Base-by-base conservation (phyloP, 441 rosid species). In the Sinapis alba region DNA sequence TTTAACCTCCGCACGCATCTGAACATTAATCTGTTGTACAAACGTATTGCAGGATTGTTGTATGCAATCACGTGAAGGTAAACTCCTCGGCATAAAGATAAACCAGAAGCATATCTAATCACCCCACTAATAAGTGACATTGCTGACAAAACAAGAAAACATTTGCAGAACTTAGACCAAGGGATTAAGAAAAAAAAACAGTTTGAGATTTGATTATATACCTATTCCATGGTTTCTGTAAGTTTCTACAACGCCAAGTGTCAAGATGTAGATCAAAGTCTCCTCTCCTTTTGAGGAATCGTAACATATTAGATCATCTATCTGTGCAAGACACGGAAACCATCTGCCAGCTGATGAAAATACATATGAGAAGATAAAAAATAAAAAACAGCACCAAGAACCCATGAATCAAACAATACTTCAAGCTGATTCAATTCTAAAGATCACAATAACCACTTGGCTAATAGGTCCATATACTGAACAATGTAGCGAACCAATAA, bases 1-100 rank as follows among this genome's bases (percentile, higher is more conserved):
- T 81, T 88, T 83, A 92, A 65, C 73, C 85, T 85, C 76, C 86
- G 80, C n/a, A 86, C 74, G 68, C 92, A 89, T 79, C 83, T 84
- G 86, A 92, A 92, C 54, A 89, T 81, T 90, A 92, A 86, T 85
- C 89, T 92, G 73, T 85, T 77, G 85, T 92, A 92, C 74, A 92
- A 71, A 80, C 81, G 85, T 72, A 90, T 90, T 36, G 96, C 98
- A 60, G 96, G 84, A 73, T 81, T 81, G 77, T 92, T 92, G 79
- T 92, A 87, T 34, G 93, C 86, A 74, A 90, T 89, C 72, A 92
- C 21, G 54, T 92, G 96, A 87, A 92, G 82, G 80, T 92, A 92
- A 16, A 16, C 54, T 7, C 54, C 54, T 16, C 54, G 54, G 21
- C 54, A 47, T 47, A 16, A 47, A 47, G 54, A 47, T 47, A 47